A percentile compares a stretch with the other conserved stretches of the same genome.
Conservation (phyloP, 805 yeast genomes). For the Lipomyces sp. region DNA sequence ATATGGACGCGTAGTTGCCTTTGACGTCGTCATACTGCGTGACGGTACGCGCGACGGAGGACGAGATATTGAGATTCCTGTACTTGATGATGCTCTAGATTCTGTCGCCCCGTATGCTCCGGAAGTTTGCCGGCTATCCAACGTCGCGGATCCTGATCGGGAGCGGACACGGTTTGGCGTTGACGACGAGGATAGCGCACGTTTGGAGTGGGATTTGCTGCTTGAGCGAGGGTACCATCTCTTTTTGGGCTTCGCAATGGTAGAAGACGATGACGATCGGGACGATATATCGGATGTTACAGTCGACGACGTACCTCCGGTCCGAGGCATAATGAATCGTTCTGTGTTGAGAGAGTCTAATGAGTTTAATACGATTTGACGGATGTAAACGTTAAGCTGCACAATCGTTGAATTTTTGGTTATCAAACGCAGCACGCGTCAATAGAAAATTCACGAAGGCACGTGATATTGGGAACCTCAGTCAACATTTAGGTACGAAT, state of each 20-base stretch:
- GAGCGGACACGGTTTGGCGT: neutral
- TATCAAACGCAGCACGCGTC: neutral
- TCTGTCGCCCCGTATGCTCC: neutral
- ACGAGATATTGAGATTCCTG: conserved; percentile 5
- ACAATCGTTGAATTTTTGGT: too few species aligned
- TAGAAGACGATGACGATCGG: neutral
- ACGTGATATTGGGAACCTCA: neutral
- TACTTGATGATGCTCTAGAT: neutral
- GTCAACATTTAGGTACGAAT: too few species aligned
- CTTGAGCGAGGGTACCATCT: neutral
- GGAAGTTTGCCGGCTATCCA: neutral
- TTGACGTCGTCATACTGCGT: conserved; percentile 5
- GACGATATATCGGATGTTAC: neutral
- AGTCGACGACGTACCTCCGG: neutral
- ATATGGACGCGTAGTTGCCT: conserved; percentile 13
- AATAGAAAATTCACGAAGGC: neutral
- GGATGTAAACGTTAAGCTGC: neutral
- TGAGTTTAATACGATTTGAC: neutral
- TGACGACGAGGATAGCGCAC: neutral
- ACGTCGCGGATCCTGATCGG: neutral
- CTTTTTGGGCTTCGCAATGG: neutral
- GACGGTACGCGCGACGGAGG: conserved; percentile 12
- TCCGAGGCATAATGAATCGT: neutral
- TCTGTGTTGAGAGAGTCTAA: neutral
- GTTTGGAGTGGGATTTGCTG: neutral